Base-by-base conservation (phyloP, 352 stramenopile species). In the Phytopythium ostracodes region DNA sequence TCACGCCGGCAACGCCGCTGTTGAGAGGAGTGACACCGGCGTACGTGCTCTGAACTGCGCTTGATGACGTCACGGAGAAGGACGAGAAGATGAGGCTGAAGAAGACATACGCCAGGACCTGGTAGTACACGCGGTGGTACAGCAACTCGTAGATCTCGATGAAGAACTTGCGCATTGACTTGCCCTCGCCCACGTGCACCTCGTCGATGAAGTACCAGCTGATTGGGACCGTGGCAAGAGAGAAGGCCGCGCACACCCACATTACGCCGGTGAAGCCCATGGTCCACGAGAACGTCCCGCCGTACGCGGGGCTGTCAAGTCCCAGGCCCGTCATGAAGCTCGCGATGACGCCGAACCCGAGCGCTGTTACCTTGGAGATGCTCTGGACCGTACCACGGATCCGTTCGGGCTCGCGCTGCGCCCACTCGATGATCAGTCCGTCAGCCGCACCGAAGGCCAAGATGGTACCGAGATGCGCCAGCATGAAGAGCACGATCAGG, bases 391-490 rank as follows among this genome's bases (percentile, higher is more conserved):
- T 75, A 20, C 82, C 82, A n/a, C 79, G 78, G 17, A 67, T 71
- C 20, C n/a, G 29, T 29, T 73, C 67, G 2, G 75, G 63, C 54
- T 91, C 82, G n/a, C 68, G 68, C 44, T 85, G 75, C 17, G 75
- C 67, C 2, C 88, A 29, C 56, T 89, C 73, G 33, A 90, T 71
- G 59, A 87, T 74, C 62, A 87, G 71, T 5, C 82, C 84, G 64
- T 94, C 80, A 18, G 76, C 70, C 17, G 86, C 79, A 0, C 87
- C 77, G 65, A 89, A 87, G 14, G 84, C 81, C 49, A 92, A 87
- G 44, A 94, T 80, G 36, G 85, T 88, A 38, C 85, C 85, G 25
- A 92, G 22, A 56, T 89, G 88, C 3, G 87, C 84, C 4, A 92
- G 50, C 56, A 91, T 80, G 60, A 96, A 78, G 33, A 38, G 33